Conservation (phyloP, 306 rosid genomes). For the Dryas drummondii region DNA sequence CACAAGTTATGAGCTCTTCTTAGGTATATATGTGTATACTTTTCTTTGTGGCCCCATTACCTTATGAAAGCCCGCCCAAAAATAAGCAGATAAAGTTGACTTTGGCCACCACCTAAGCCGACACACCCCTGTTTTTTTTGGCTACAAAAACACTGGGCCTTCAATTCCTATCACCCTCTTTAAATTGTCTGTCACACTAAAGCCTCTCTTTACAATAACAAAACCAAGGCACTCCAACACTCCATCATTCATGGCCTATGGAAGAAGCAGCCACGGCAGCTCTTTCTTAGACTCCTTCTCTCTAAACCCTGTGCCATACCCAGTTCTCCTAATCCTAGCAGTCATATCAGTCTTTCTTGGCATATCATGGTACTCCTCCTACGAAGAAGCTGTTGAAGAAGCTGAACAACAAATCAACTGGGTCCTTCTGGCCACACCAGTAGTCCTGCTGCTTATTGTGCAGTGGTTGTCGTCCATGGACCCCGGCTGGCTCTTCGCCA, state of each 20-base stretch:
- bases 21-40: no score
- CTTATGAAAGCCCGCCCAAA: no score
- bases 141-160: constrained; percentile 19
- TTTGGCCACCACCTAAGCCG: no score
- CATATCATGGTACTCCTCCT: constrained; percentile 59
- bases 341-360: constrained; percentile 56
- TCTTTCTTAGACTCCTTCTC: constrained; percentile 58
- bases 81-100: no score
- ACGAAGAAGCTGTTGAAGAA: constrained; percentile 54
- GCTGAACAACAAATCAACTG: constrained; percentile 54
- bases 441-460: constrained; percentile 48
- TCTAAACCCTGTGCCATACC: constrained; percentile 66
- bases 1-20: no score
- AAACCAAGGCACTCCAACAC: background rate
- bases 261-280: constrained; percentile 45
- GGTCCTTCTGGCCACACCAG: constrained; percentile 54
- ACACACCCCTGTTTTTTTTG: background rate
- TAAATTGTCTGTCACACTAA: background rate
- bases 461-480: constrained; percentile 69
- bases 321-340: constrained; percentile 62
- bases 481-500: constrained; percentile 43
- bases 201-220: background rate
- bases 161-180: background rate
- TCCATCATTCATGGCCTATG: constrained; percentile 29
- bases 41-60: no score